Evolutionary conservation across 768 basidiomycete species (phyloP).

Genomic region (Dioszegia aurantiaca): DNA sequence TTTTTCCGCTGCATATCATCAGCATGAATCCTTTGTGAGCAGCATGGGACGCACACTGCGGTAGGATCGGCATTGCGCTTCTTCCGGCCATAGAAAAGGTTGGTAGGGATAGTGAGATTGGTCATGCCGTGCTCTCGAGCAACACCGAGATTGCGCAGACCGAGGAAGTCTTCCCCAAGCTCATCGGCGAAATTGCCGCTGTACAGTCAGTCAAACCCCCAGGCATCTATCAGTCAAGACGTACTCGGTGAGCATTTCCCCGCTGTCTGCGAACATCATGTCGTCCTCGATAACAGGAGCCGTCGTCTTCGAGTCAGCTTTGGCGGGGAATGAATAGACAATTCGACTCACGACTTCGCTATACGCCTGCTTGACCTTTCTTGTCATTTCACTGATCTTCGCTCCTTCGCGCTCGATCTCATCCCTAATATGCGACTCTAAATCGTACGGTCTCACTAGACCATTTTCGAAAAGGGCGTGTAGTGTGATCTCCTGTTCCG

Average conservation of each 20-base stretch:
- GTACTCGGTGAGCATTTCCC: constrained; percentile 66
- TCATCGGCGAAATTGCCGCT: constrained; percentile 84
- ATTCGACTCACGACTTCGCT: constrained; percentile 66
- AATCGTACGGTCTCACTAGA: constrained; percentile 67
- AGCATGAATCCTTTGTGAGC: background rate
- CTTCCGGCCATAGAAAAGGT: constrained; percentile 56
- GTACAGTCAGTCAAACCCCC: constrained; percentile 4
- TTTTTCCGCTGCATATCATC: constrained; percentile 20
- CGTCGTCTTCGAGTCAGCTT: constrained; percentile 48
- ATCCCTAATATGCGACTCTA: constrained; percentile 83
- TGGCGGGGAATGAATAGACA: background rate
- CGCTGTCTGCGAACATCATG: constrained; percentile 65
- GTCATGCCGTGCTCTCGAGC: constrained; percentile 78
- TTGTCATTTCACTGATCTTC: constrained; percentile 73
- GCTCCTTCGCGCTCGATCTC: constrained; percentile 79
- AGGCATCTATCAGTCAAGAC: constrained; percentile 33
- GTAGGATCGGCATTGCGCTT: constrained; percentile 24
- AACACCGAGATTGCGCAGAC: constrained; percentile 80
- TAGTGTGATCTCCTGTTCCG: constrained; percentile 79
- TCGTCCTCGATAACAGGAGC: constrained; percentile 63
- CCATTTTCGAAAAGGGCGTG: constrained; percentile 90
- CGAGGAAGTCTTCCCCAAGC: constrained; percentile 89
- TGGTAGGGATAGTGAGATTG: constrained; percentile 69
- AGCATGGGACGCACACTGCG: constrained; percentile 21
- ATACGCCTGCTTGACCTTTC: constrained; percentile 80